A percentile compares a stretch with the other conserved stretches of the same genome.
Evolutionary conservation across 176 grass and related monocot genomes (phyloP).

Genomic region (Carex littledalei): DNA sequence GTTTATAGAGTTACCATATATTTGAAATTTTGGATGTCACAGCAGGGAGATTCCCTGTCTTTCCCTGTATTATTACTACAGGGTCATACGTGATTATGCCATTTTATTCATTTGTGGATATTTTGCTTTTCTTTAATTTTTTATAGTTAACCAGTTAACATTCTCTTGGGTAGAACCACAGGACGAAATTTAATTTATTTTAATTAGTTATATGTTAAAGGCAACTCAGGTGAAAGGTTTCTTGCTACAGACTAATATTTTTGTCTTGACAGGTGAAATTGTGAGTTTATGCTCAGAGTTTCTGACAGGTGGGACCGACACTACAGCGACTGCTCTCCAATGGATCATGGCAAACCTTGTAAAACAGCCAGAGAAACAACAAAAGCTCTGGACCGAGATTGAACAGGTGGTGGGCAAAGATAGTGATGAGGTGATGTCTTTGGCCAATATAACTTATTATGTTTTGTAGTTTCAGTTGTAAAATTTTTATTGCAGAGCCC

Average conservation of each 20-base stretch:
- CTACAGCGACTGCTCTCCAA: constrained; percentile 25
- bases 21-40: neutral
- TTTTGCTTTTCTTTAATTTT: neutral
- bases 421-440: constrained; percentile 4
- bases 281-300: constrained; percentile 33
- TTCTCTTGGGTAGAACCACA: neutral
- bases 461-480: neutral
- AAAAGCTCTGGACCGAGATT: constrained; percentile 24
- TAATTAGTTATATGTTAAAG: neutral
- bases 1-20: neutral
- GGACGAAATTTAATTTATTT: neutral
- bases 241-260: neutral
- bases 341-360: constrained; percentile 45
- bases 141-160: neutral
- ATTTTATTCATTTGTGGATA: neutral
- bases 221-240: neutral
- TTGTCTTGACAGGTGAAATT: constrained; percentile 16
- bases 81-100: neutral
- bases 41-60: neutral
- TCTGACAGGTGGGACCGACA: constrained; percentile 26
- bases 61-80: neutral
- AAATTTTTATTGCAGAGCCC: neutral
- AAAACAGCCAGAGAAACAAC: constrained; percentile 20
- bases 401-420: constrained; percentile 1
- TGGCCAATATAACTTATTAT: neutral